Conservation (phyloP, 768 basidiomycete species). For the Pleurotus tuber-regium region DNA sequence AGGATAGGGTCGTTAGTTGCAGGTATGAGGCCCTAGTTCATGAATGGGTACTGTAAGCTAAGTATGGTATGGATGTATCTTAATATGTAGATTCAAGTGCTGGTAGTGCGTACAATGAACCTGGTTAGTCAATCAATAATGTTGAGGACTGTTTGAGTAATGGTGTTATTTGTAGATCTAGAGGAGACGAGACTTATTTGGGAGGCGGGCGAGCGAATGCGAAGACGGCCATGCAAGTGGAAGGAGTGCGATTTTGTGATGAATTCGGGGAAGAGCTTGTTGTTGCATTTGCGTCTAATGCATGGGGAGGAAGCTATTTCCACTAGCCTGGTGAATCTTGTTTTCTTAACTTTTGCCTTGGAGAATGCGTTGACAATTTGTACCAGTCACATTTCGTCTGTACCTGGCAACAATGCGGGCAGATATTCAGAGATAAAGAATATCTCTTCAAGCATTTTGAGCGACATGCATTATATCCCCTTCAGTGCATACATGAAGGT, state of each 20-base stretch:
- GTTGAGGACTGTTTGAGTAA: constrained; percentile 14
- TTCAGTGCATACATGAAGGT: constrained; percentile 56
- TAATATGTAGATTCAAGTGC: constrained; percentile 19
- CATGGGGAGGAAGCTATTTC: constrained; percentile 19
- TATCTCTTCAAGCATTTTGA: constrained; percentile 47
- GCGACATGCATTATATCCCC: constrained; percentile 43
- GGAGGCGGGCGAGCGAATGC: constrained; percentile 47
- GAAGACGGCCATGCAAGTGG: constrained; percentile 57
- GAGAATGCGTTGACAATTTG: constrained; percentile 10
- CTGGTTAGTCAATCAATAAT: constrained; percentile 17
- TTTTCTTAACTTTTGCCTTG: constrained; percentile 8
- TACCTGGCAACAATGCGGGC: constrained; percentile 57
- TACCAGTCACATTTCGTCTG: constrained; percentile 41
- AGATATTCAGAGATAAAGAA: constrained; percentile 32
- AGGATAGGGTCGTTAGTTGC: not conserved
- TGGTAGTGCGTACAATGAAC: constrained; percentile 14
- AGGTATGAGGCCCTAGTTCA: no score
- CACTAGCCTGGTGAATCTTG: not conserved
- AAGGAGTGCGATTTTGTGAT: constrained; percentile 49
- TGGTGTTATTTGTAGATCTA: constrained; percentile 34
- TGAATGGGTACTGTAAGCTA: no score
- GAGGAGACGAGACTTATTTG: constrained; percentile 43
- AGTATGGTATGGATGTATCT: constrained; percentile 1
- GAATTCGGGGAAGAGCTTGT: constrained; percentile 49
- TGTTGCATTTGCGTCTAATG: constrained; percentile 43